These are phyloP conservation scores for Alloteropsis angusta DNA, from an alignment of 202 grass and related monocot species.

Conservation along the genomic window DNA sequence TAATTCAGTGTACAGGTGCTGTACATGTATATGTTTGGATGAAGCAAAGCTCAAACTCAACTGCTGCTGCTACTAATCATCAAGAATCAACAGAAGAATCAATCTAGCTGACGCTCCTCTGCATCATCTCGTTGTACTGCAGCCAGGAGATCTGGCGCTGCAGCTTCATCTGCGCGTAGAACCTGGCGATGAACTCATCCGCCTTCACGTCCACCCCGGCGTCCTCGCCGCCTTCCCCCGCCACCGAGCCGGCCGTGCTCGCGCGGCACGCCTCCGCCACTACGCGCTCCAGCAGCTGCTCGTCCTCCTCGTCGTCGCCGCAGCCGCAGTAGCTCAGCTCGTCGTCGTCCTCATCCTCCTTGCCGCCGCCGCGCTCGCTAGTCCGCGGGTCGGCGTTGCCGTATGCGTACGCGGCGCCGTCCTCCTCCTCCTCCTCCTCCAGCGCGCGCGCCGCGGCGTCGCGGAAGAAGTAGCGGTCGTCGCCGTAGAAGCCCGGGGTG, in stretches of 20 bases:
- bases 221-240: constrained; percentile 18
- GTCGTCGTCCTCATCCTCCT: not conserved
- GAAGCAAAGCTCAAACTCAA: not conserved
- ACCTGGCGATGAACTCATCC: constrained; percentile 76
- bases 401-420: not conserved
- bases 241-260: not conserved
- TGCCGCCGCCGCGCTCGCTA: not conserved
- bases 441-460: not conserved
- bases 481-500: constrained; percentile 33
- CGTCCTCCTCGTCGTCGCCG: constrained; percentile 21
- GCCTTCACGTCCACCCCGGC: constrained; percentile 66
- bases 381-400: not conserved
- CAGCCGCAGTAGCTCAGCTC: not conserved
- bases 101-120: constrained; percentile 40
- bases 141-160: constrained; percentile 72
- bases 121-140: constrained; percentile 69
- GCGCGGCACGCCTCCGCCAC: constrained; percentile 24
- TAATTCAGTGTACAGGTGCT: not conserved
- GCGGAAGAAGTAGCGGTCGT: constrained; percentile 33
- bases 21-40: not conserved
- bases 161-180: constrained; percentile 82
- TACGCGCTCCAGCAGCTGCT: constrained; percentile 28
- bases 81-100: not conserved
- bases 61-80: not conserved
- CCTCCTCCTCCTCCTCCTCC: not conserved